Evolutionary conservation across 2,329 filamentous ascomycete genomes (phyloP).

Genomic region (Apiospora koreana): DNA sequence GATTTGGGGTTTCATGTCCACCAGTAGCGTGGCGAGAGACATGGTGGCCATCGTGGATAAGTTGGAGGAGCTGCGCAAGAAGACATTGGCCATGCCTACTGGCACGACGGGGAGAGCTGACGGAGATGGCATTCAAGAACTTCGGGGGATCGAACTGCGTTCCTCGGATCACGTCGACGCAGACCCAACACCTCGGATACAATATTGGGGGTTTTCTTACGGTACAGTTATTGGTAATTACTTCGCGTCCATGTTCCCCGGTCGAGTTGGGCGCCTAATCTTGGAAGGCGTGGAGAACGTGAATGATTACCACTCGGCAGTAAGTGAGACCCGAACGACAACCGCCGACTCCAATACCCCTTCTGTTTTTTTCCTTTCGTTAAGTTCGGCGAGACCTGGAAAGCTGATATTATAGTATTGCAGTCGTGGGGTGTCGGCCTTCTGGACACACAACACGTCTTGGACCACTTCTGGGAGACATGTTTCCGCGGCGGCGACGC

Average conservation of each 20-base stretch:
- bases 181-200: neutral
- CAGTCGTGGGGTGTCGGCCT: slow-evolving; percentile 39
- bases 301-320: slow-evolving; percentile 18
- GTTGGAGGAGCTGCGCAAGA: slow-evolving; percentile 33
- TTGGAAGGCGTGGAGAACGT: slow-evolving; percentile 35
- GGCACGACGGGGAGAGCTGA: neutral
- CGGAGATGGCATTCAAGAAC: neutral
- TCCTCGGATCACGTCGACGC: neutral
- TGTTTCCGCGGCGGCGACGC: slow-evolving; percentile 34
- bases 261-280: slow-evolving; percentile 45
- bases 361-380: neutral
- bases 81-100: neutral
- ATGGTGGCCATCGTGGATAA: slow-evolving; percentile 47
- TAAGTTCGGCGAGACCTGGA: slow-evolving; percentile 8
- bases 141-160: neutral
- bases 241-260: slow-evolving; percentile 44
- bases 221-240: slow-evolving; percentile 39
- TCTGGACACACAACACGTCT: slow-evolving; percentile 37
- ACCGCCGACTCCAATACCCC: neutral
- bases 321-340: slow-evolving; percentile 22
- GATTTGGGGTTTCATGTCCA: slow-evolving; percentile 37
- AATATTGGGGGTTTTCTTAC: slow-evolving; percentile 37
- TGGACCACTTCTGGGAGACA: slow-evolving; percentile 35
- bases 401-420: neutral
- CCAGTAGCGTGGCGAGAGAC: slow-evolving; percentile 41